Evolutionary conservation across 169 alveolate genomes (phyloP), one percentile per base, ranked within the genome.

Genomic region (Sarcocystis neurona): DNA sequence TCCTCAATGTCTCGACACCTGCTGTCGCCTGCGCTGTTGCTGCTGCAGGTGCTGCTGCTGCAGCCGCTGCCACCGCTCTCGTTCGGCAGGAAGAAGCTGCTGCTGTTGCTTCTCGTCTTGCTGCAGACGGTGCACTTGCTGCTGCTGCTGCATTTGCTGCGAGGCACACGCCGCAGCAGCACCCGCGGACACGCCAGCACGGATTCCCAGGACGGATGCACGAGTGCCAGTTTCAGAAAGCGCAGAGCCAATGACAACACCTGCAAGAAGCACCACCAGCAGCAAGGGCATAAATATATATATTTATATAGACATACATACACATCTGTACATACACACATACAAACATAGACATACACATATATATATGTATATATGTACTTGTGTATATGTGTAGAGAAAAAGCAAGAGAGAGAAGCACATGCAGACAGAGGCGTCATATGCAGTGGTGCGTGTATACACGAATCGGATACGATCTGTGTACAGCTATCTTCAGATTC

Each of bases 171-270:
- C 85, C 53, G 90, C 44, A 86, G 90, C 90, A 68, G 60, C 46
- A 48, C 39, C 39, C 90, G 84, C 77, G 90, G 90, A 43, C 79
- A 85, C 58, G 66, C 50, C 85, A 86, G 86, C 63, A 86, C 66
- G n/a, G 56, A 75, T 60, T 80, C 48, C 95, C 95, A 92, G 50
- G 78, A 84, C 4, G 93, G 94, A 56, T 92, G 95, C 34, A 92
- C 75, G 32, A 88, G 91, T 10, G 92, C 85, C 46, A 90, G 91
- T 88, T 92, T 92, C 75, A 92, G 63, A 74, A 92, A 91, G 47
- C 93, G 88, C 56, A 92, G 79, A 27, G 93, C 90, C 53, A 85
- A 87, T 43, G 90, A 68, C 85, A 90, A 87, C 56, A 90, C 93
- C 85, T 90, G 87, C 41, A 43, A 50, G 53, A 32, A 27, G 53